Base-by-base conservation (phyloP, 768 basidiomycete species). In the Rhizopogon rudus region DNA sequence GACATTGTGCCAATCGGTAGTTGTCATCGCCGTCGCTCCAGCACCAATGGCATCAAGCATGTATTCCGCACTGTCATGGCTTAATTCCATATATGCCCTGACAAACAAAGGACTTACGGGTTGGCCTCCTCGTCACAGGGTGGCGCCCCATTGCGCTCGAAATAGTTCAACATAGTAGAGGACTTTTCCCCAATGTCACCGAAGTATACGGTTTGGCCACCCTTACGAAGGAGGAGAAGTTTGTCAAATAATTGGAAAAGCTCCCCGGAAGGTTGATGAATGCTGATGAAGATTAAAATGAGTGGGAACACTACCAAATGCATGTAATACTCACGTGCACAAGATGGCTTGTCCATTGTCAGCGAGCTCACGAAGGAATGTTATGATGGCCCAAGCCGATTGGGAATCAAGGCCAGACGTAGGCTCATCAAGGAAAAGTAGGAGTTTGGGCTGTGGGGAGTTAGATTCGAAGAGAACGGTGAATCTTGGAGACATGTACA, bases 351-450 rank as follows among this genome's bases (percentile, higher is more conserved):
- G 92, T 1, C 93, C 93, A 57, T 80, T 82, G 56, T 88, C 80
- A 7, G 91, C 90, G 31, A 94, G 81, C 44, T 83, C 79, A 9
- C 86, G 77, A 43, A 94, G 73, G 73, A 94, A 91, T 2, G 76
- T 71, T 52, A 91, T 73, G 58, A 93, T 91, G 5, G 85, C 85
- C 89, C 90, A 91, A 2, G 91, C 91, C 52, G 85, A 88, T 68
- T 92, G 90, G 3, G 90, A 91, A 66, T 93, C 91, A 14, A 94
- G 75, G 35, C 92, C 91, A 25, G 89, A 86, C 0, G 93, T 95
- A 0, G 93, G 93, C 67, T 95, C 92, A 64, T 94, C 93, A 37
- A 93, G 71, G 76, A 95, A 94, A 16, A 95, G 77, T 0, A 96
- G 75, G 0, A 93, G 73, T 66, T 82, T 82, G 1, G 91, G 93